Conservation (phyloP, 331 rosid species). For the Acacia pycnantha region DNA sequence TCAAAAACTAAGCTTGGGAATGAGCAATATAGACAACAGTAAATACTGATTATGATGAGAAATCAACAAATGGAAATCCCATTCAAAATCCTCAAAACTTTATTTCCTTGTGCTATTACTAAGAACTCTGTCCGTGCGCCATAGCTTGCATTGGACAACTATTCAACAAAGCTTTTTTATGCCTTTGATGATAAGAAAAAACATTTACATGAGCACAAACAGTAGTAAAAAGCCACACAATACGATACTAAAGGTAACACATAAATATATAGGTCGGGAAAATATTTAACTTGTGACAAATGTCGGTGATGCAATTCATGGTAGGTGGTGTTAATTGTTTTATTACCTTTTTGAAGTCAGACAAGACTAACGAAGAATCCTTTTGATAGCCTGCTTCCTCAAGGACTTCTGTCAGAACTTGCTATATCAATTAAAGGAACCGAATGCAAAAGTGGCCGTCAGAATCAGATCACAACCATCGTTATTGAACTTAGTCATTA, state of each 20-base stretch:
- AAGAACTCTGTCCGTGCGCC: neutral
- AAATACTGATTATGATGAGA: neutral
- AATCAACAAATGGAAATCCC: constrained; percentile 14
- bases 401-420: constrained; percentile 64
- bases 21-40: neutral
- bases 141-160: neutral
- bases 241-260: neutral
- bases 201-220: neutral
- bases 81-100: constrained; percentile 14
- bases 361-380: constrained; percentile 53
- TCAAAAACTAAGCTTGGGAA: constrained; percentile 8
- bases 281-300: neutral
- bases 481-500: constrained; percentile 4
- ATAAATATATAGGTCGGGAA: neutral
- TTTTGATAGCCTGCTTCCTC: constrained; percentile 78
- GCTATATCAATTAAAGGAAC: constrained; percentile 42
- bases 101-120: neutral
- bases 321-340: constrained; percentile 14
- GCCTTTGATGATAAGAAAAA: neutral
- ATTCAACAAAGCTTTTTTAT: neutral
- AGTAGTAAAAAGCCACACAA: neutral
- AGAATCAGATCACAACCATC: constrained; percentile 17
- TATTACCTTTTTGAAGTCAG: constrained; percentile 76
- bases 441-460: constrained; percentile 23
- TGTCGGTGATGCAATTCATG: constrained; percentile 9